Evolutionary conservation across 2,329 filamentous ascomycete species (phyloP), one percentile per base, ranked within the genome.

Genomic region (Trichoderma polysporum): DNA sequence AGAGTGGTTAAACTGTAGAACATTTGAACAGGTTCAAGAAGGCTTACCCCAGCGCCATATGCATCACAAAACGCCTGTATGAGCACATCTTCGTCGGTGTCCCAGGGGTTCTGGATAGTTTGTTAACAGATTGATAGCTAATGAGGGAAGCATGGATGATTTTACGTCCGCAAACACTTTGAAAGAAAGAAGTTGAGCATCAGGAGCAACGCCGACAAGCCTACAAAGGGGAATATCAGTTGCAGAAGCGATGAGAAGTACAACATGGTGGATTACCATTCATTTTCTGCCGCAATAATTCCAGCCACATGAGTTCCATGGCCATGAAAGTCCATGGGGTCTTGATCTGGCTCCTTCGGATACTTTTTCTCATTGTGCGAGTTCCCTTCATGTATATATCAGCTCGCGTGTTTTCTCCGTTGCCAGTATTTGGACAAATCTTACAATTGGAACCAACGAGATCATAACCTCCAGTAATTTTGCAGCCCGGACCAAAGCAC

Each of bases 201-300:
- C 79, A 5, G 81, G 82, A 0, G 81, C 81, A 66, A 82, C 82
- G 37, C 82, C 82, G 47, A 75, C 79, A 56, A 81, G 79, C 76
- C 73, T 81, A 71, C 33, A 15, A 19, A 6, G 2, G 6, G 22
- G 0, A 57, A 19, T 12, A 25, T 45, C 37, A 56, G 37, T 8
- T 5, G 9, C 3, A 5, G 15, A 2, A 4, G 19, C 15, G 4
- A 19, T 17, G 1, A 15, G 13, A 27, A 1, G 22, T 2, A 25
- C 4, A 49, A 2, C 53, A 33, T 52, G 33, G 12, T 13, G 2
- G 8, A 25, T 62, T 68, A 72, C 76, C 74, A 76, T 67, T 79
- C 75, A 70, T 74, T 74, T 41, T 84, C 76, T 17, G 81, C 83
- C 29, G 78, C 83, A 69, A 85, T 79, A 27, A 83, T 83, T 22